Percentiles rank a stretch among this genome's conserved stretches.
These are phyloP conservation scores for Neoscytalidium dimidiatum DNA, from an alignment of 2,329 filamentous ascomycete species.

Conservation along the genomic window DNA sequence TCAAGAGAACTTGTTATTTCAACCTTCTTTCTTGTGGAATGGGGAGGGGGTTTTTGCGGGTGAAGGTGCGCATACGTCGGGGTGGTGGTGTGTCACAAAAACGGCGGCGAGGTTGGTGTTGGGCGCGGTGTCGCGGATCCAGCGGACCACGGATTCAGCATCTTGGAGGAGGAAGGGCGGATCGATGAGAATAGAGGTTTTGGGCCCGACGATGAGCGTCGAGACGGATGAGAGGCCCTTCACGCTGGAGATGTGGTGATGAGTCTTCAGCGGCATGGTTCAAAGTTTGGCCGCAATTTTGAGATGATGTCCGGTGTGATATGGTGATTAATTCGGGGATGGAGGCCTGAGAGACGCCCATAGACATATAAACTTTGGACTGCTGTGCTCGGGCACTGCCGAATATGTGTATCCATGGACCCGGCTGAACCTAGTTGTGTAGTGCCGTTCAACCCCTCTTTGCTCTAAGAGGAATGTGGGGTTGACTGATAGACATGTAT, in stretches of 20 bases:
- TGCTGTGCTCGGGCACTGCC: not conserved
- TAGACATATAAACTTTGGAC: not conserved
- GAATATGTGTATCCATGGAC: not conserved
- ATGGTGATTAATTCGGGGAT: too few species aligned
- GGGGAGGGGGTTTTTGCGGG: too few species aligned
- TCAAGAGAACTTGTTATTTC: too few species aligned
- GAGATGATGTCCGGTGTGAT: not conserved
- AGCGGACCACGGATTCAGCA: constrained; percentile 30
- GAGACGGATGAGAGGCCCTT: constrained; percentile 33
- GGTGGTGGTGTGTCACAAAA: constrained; percentile 39
- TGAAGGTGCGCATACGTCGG: constrained; percentile 23
- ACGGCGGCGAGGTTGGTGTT: constrained; percentile 30
- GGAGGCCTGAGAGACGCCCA: not conserved
- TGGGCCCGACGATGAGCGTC: constrained; percentile 28
- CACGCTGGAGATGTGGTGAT: constrained; percentile 22
- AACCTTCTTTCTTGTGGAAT: too few species aligned
- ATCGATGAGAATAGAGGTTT: constrained; percentile 29
- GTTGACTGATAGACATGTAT: not conserved
- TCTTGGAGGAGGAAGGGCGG: constrained; percentile 36
- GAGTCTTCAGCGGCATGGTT: constrained; percentile 1
- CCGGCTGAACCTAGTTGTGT: not conserved
- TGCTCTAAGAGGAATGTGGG: not conserved
- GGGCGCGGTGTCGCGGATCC: constrained; percentile 28
- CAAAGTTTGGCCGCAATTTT: not conserved
- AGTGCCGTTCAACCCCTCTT: not conserved